A percentile compares a stretch with the other conserved stretches of the same genome.
Evolutionary conservation across 768 basidiomycete genomes (phyloP).

Genomic region (Kwoniella sp.): DNA sequence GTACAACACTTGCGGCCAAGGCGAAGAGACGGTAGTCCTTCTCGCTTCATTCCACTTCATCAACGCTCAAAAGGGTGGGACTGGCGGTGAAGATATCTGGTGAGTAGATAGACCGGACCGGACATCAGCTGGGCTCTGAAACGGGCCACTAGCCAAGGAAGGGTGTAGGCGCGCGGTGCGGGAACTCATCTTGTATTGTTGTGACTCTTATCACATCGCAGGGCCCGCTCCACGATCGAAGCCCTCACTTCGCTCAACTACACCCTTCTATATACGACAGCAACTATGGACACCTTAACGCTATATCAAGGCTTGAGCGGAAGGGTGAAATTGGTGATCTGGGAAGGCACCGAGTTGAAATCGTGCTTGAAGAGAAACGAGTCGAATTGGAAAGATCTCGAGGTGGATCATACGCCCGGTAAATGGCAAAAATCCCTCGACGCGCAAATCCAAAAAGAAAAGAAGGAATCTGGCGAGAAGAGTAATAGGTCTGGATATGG

Average conservation of each 20-base stretch:
- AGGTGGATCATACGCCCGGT: slow-evolving; percentile 18
- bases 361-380: slow-evolving; percentile 25
- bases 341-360: slow-evolving; percentile 20
- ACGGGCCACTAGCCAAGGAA: too few species aligned
- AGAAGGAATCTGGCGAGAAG: not conserved
- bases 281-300: slow-evolving; percentile 31
- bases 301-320: slow-evolving; percentile 33
- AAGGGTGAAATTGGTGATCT: slow-evolving; percentile 31
- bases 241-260: slow-evolving; percentile 34
- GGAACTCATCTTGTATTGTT: too few species aligned
- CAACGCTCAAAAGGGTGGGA: slow-evolving; percentile 20
- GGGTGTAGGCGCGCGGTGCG: too few species aligned
- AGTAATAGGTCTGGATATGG: slow-evolving; percentile 15
- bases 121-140: too few species aligned
- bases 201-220: not conserved
- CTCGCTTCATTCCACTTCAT: slow-evolving; percentile 28
- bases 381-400: slow-evolving; percentile 13
- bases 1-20: slow-evolving; percentile 23
- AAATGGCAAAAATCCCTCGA: slow-evolving; percentile 14
- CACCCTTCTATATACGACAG: slow-evolving; percentile 34
- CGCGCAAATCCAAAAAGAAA: not conserved
- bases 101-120: slow-evolving; percentile 9
- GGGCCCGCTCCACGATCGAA: slow-evolving; percentile 28
- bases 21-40: slow-evolving; percentile 26
- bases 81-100: slow-evolving; percentile 33